Evolutionary conservation across 768 basidiomycete species (phyloP).

Genomic region (Naganishia randhawae): DNA sequence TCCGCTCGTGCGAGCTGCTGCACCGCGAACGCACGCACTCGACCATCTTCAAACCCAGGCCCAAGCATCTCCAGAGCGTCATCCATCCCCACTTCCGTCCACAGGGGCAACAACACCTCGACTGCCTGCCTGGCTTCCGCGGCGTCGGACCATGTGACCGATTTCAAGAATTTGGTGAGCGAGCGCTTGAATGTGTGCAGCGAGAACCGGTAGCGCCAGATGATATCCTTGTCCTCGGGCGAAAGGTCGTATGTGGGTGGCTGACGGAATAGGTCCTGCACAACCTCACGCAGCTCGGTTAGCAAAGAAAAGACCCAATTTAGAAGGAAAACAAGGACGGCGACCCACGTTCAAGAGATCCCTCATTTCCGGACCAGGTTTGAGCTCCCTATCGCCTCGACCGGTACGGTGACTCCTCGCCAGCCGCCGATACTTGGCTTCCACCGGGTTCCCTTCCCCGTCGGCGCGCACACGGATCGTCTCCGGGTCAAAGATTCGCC

Average conservation of each 20-base stretch:
- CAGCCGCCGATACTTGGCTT: constrained; percentile 90
- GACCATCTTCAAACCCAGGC: constrained; percentile 63
- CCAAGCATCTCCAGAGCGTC: constrained; percentile 93
- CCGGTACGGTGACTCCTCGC: constrained; percentile 93
- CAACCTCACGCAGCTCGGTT: neutral
- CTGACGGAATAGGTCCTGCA: constrained; percentile 80
- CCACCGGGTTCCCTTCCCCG: constrained; percentile 78
- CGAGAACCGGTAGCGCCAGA: constrained; percentile 99
- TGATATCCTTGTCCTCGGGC: constrained; percentile 88
- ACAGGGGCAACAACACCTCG: constrained; percentile 87
- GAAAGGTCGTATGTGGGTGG: constrained; percentile 81
- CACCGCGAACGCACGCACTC: constrained; percentile 91
- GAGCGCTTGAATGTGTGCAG: constrained; percentile 81
- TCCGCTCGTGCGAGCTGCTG: constrained; percentile 84
- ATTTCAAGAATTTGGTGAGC: constrained; percentile 94
- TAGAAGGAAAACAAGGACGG: neutral
- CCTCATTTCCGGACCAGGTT: constrained; percentile 91
- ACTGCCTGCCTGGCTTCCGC: constrained; percentile 97
- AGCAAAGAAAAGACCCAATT: neutral
- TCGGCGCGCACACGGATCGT: constrained; percentile 56
- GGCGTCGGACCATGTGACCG: constrained; percentile 93
- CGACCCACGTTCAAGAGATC: constrained; percentile 81
- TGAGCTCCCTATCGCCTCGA: constrained; percentile 88
- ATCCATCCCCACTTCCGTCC: constrained; percentile 95
- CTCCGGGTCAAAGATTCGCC: constrained; percentile 88